These are phyloP conservation scores for Seiridium unicorne DNA, from an alignment of 2,329 filamentous ascomycete species.

Conservation along the genomic window DNA sequence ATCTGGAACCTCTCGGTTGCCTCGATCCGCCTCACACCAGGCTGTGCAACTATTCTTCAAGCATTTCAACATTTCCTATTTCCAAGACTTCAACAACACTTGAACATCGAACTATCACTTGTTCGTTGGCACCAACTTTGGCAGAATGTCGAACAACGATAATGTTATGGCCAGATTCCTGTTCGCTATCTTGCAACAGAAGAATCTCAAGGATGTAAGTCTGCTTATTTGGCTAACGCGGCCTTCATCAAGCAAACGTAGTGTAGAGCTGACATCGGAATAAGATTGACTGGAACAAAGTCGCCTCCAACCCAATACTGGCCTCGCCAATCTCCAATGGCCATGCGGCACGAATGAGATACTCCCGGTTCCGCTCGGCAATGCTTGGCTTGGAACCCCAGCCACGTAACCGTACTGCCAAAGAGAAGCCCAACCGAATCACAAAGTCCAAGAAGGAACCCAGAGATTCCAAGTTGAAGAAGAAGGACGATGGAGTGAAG, in stretches of 20 bases:
- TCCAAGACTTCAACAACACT: not conserved
- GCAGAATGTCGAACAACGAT: slow-evolving; percentile 54
- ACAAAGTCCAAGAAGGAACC: slow-evolving; percentile 42
- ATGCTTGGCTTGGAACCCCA: slow-evolving; percentile 48
- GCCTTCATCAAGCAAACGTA: not conserved
- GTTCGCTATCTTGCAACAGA: slow-evolving; percentile 59
- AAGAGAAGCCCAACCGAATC: slow-evolving; percentile 39
- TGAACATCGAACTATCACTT: too few relatives aligned
- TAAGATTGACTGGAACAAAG: slow-evolving; percentile 59
- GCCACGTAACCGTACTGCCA: slow-evolving; percentile 40
- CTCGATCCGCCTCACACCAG: slow-evolving; percentile 18
- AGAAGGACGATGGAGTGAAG: slow-evolving; percentile 38
- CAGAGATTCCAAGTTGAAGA: slow-evolving; percentile 32
- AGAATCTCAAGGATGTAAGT: slow-evolving; percentile 60
- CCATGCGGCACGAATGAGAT: slow-evolving; percentile 61
- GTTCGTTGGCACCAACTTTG: not conserved
- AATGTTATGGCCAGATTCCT: slow-evolving; percentile 57
- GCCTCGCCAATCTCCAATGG: slow-evolving; percentile 56
- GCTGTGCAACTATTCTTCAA: slow-evolving; percentile 27
- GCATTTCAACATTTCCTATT: not conserved
- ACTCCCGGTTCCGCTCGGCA: slow-evolving; percentile 48
- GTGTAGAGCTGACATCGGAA: slow-evolving; percentile 13
- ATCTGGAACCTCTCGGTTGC: slow-evolving; percentile 15
- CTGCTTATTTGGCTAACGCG: not conserved
- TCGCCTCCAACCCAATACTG: slow-evolving; percentile 53